Conservation (phyloP, 495 filamentous ascomycete species). For the Daldinia decipiens region DNA sequence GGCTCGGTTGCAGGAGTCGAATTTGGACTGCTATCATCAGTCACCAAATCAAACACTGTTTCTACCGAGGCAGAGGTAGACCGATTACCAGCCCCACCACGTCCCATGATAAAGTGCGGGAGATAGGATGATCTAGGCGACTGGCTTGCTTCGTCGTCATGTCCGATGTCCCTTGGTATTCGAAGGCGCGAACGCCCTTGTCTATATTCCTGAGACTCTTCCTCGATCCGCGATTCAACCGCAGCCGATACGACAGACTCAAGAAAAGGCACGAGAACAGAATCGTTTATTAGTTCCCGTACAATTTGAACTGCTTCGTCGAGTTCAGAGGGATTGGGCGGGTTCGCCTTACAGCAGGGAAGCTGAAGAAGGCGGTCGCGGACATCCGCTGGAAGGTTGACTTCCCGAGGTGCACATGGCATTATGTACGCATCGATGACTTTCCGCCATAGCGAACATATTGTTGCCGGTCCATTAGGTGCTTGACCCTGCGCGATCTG, state of each 20-base stretch:
- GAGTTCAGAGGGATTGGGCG: slow-evolving; percentile 80
- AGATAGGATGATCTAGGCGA: slow-evolving; percentile 58
- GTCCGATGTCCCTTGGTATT: slow-evolving; percentile 48
- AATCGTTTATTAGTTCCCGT: slow-evolving; percentile 97
- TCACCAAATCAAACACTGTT: slow-evolving; percentile 51
- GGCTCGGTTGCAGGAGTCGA: slow-evolving; percentile 68
- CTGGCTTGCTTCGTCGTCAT: slow-evolving; percentile 51
- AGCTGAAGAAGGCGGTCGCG: slow-evolving; percentile 80
- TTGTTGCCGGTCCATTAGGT: slow-evolving; percentile 69
- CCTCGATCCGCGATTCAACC: slow-evolving; percentile 44
- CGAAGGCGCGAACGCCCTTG: slow-evolving; percentile 54
- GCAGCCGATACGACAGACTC: slow-evolving; percentile 64
- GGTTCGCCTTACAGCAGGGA: slow-evolving; percentile 62
- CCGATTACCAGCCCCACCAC: slow-evolving; percentile 48
- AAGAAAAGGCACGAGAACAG: slow-evolving; percentile 84
- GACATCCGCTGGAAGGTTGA: slow-evolving; percentile 89
- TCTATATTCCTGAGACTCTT: slow-evolving; percentile 52
- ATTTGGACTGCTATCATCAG: slow-evolving; percentile 63
- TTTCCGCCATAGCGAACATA: slow-evolving; percentile 77
- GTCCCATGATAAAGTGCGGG: slow-evolving; percentile 56
- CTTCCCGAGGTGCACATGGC: slow-evolving; percentile 84
- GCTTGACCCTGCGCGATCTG: slow-evolving; percentile 36
- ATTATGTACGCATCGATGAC: slow-evolving; percentile 78
- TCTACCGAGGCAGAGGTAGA: slow-evolving; percentile 54
- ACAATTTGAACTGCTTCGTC: slow-evolving; percentile 92